Evolutionary conservation across 2,329 filamentous ascomycete species (phyloP), one percentile per base, ranked within the genome.

Genomic region (Ascochyta rabiei): DNA sequence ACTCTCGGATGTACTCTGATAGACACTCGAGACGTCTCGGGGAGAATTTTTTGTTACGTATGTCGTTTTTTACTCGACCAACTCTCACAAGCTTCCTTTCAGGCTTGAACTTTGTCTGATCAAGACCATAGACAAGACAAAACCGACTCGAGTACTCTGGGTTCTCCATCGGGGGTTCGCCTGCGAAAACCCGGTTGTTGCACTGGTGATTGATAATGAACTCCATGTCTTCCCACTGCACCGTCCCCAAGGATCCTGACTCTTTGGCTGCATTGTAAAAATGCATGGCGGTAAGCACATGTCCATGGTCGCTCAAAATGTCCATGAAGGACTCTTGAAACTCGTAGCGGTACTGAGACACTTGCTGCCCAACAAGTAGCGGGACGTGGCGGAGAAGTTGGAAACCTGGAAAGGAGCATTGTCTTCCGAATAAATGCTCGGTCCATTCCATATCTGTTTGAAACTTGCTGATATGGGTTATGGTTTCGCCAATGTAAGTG

Each of bases 161-260:
- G n/a, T 38, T 21, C 1, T 30, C 37, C 26, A 21, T 19, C 23
- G 39, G 51, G 6, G 23, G 38, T 12, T 24, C 34, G 21, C 48
- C 43, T 9, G 24, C 38, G 19, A 44, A 52, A 10, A 51, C 15
- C 6, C 19, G 10, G 12, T 30, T 1, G 7, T 12, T 6, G 28
- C n/a, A 8, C n/a, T 56, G 53, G 8, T 19, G 44, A 6, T 53
- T 47, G 4, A 58, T 53, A 6, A 55, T 3, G 30, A 28, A 56
- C 5, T 58, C 50, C 43, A 60, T 38, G 13, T 60, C 58, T 6
- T 31, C 28, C 58, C 55, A 60, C 9, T 9, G 15, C 9, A 26
- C 21, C 1, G 35, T 30, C 4, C 24, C 35, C 12, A 58, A 18
- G 2, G 26, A 10, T 7, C 35, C 39, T 12, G 48, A 47, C 12